Conservation (phyloP, 225 moss, liverwort and hornwort species). For the Antitrichia curtipendula region DNA sequence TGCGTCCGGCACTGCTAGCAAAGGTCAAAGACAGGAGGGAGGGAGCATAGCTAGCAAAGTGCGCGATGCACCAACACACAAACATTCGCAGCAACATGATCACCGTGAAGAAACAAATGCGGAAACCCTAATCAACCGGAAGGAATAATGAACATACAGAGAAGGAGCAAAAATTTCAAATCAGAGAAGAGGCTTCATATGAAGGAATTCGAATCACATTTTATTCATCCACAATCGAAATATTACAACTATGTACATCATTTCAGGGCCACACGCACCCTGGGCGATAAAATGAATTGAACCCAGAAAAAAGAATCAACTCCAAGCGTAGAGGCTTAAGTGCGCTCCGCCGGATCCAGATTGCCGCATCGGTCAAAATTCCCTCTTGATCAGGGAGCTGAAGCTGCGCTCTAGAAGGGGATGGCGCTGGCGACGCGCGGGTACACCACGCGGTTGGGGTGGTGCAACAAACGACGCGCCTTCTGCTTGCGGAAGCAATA, state of each 20-base stretch:
- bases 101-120: background rate
- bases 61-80: background rate
- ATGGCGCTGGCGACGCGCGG: constrained; percentile 35
- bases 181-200: background rate
- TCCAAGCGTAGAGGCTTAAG: no score
- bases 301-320: no score
- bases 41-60: background rate
- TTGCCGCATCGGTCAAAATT: background rate
- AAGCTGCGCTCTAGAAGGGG: constrained; percentile 9
- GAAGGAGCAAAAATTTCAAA: background rate
- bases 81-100: background rate
- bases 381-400: no score
- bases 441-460: constrained; percentile 51
- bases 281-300: background rate
- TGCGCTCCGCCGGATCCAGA: background rate
- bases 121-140: background rate
- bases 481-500: constrained; percentile 40
- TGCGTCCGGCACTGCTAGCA: no score
- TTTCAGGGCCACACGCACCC: background rate
- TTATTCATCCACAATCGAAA: background rate
- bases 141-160: background rate
- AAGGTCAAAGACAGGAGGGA: background rate
- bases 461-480: constrained; percentile 39
- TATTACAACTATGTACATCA: background rate
- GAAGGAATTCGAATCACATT: no score